Percentiles rank a stretch among this genome's conserved stretches.
Conservation (phyloP, 345 rosid species). For the Acer campestre region DNA sequence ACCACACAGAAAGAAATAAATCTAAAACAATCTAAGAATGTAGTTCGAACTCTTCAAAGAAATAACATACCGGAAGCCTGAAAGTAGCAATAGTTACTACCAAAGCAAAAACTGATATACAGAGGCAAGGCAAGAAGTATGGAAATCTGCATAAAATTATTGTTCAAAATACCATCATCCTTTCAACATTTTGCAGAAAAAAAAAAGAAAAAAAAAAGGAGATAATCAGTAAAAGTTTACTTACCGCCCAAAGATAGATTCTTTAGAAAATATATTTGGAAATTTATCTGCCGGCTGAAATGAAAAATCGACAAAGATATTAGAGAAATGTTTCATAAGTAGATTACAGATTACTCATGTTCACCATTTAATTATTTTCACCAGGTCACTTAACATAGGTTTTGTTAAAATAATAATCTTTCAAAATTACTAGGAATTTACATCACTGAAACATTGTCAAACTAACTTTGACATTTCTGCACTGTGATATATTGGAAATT, state of each 20-base stretch:
- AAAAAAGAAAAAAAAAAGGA: background rate
- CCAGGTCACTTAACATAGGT: no score
- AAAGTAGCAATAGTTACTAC: constrained; percentile 48
- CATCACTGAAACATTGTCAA: no score
- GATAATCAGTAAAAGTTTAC: constrained; percentile 12
- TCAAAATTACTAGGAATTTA: no score
- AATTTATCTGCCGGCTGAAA: constrained; percentile 84
- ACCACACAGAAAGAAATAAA: background rate
- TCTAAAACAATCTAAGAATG: no score
- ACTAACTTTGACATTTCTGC: no score
- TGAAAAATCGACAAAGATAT: constrained; percentile 12
- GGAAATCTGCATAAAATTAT: constrained; percentile 67
- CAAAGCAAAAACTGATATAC: constrained; percentile 63
- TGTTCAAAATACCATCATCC: background rate
- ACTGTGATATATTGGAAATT: no score
- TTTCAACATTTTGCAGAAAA: background rate
- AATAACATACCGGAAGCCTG: constrained; percentile 73
- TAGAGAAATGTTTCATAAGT: background rate
- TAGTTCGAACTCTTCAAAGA: background rate
- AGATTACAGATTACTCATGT: no score
- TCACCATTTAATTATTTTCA: no score
- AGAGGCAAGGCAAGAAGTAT: constrained; percentile 71
- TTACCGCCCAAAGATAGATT: constrained; percentile 73
- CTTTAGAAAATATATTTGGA: constrained; percentile 66
- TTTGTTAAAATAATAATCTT: no score